Evolutionary conservation across 805 yeast species (phyloP).

Genomic region (Suhomyces kilbournensis): DNA sequence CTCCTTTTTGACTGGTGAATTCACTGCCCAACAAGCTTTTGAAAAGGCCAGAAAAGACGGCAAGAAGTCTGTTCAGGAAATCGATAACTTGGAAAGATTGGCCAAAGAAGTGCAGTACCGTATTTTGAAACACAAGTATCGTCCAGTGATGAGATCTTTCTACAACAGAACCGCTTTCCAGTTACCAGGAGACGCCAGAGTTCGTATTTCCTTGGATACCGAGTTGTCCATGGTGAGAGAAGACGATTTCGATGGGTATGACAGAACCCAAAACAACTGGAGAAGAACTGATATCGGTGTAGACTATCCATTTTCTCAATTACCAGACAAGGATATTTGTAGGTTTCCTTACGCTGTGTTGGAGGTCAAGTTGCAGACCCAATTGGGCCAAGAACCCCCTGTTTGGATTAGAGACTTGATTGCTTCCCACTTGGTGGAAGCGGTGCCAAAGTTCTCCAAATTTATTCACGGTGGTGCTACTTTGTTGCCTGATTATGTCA

Average conservation of each 20-base stretch:
- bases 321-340: constrained; percentile 80
- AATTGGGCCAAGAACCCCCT: constrained; percentile 98
- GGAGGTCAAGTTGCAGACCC: constrained; percentile 96
- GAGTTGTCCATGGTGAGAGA: constrained; percentile 97
- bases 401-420: constrained; percentile 94
- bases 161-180: constrained; percentile 99
- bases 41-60: constrained; percentile 92
- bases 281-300: constrained; percentile 98
- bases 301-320: constrained; percentile 88
- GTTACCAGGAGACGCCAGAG: constrained; percentile 98
- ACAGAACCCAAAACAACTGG: constrained; percentile 93
- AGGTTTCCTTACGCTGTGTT: constrained; percentile 96
- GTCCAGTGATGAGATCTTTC: constrained; percentile 95
- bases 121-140: constrained; percentile 72
- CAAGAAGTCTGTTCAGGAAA: constrained; percentile 80
- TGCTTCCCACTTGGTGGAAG: constrained; percentile 90
- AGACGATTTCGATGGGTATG: constrained; percentile 90
- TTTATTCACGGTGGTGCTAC: constrained; percentile 96
- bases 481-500: constrained; percentile 78
- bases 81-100: constrained; percentile 86
- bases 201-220: constrained; percentile 95
- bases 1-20: constrained; percentile 76
- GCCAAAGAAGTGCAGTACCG: constrained; percentile 94
- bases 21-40: constrained; percentile 84
- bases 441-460: constrained; percentile 96